Evolutionary conservation across 1,284 basidiomycete species (phyloP).

Genomic region (Pascua sp.): DNA sequence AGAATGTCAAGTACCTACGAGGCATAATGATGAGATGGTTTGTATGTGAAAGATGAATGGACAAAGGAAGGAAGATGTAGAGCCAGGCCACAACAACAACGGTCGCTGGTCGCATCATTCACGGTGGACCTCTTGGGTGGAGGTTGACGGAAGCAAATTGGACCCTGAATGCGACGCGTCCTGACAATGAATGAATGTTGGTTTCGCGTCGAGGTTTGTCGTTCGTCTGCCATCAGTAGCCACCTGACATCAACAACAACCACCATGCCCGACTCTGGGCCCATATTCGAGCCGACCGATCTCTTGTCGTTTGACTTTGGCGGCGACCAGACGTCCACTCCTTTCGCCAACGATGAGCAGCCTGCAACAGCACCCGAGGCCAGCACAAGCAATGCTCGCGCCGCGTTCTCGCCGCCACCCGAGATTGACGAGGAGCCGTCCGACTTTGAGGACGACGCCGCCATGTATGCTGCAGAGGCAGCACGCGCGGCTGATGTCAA

Average conservation of each 20-base stretch:
- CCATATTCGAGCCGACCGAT: constrained; percentile 11
- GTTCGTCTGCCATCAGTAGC: neutral
- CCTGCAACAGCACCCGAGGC: constrained; percentile 27
- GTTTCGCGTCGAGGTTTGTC: neutral
- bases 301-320: constrained; percentile 2
- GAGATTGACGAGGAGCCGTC: neutral
- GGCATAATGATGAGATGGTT: neutral
- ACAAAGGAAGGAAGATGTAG: neutral
- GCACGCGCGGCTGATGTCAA: too few relatives aligned
- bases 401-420: neutral
- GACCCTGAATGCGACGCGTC: constrained; percentile 1
- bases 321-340: neutral
- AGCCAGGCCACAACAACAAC: neutral
- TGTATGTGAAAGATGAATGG: neutral
- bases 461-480: too few relatives aligned
- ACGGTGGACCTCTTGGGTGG: neutral
- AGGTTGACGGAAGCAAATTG: neutral
- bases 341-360: neutral
- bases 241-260: neutral
- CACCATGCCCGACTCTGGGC: constrained; percentile 1
- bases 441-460: neutral
- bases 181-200: constrained; percentile 1
- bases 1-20: neutral
- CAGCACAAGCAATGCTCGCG: neutral
- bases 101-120: too few relatives aligned